Evolutionary conservation across 768 basidiomycete species (phyloP), one percentile per base, ranked within the genome.

Genomic region (Leccinum longicurvipes): DNA sequence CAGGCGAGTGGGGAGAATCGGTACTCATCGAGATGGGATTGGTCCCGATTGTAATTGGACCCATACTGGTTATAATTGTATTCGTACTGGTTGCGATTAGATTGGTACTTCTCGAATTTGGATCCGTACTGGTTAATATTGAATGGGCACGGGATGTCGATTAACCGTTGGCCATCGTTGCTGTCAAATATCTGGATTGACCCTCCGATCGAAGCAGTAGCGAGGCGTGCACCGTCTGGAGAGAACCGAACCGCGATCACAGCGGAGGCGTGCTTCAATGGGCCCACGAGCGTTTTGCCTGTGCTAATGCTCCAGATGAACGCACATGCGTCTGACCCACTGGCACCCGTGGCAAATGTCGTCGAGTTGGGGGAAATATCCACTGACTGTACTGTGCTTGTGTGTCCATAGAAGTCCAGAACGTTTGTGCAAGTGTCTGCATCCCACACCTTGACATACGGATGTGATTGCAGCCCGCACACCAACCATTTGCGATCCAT

Each of bases 351-450:
- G 6, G 47, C 28, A 14, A 48, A 48, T 29, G 8, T 48, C 12
- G 47, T 29, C 28, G 47, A 48, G 25, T 48, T 3, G 15, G 10
- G 6, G 19, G 47, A 19, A 25, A 48, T 19, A 19, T 48, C 28
- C 6, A 29, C 28, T 0, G 47, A 21, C 2, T 4, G 7, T 6
- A 48, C 28, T 11, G 4, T 2, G 1, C 6, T 2, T 4, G 0
- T 10, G 28, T 48, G 47, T 21, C 12, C 47, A 3, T 47, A 1
- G 27, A 15, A 12, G 47, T 19, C 19, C 6, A n/a, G 28, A 12
- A 48, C 19, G 1, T 28, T 48, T 48, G 28, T 25, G 11, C 19
- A 11, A 5, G 47, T 31, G 11, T 48, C 15, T 19, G 12, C 17
- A 31, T 48, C 17, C 47, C 47, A 48, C 17, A 48, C 28, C 28